These are phyloP conservation scores for Plasmodium yoelii DNA, from an alignment of 169 alveolate genomes.

Conservation along the genomic window DNA sequence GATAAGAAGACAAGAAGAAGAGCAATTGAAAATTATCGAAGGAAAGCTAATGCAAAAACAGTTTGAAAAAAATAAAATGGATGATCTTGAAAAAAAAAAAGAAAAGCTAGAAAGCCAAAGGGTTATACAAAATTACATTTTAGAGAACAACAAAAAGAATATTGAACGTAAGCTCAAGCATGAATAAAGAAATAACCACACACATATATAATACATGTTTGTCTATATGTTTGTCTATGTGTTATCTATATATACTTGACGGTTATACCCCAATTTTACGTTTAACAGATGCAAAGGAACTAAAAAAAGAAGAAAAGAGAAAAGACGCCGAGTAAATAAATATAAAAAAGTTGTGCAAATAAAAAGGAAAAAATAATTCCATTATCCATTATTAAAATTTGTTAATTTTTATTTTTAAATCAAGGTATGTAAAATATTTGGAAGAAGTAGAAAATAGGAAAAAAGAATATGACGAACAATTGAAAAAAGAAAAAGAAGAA, in stretches of 20 bases:
- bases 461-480: slow-evolving; percentile 68
- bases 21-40: slow-evolving; percentile 51
- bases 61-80: slow-evolving; percentile 67
- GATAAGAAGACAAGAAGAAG: slow-evolving; percentile 70
- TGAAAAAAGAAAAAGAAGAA: slow-evolving; percentile 56
- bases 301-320: slow-evolving; percentile 38
- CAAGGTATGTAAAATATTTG: slow-evolving; percentile 41
- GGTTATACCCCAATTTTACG: neutral
- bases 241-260: neutral
- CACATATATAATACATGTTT: neutral
- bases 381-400: neutral
- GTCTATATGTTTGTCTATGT: neutral
- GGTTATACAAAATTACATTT: slow-evolving; percentile 30
- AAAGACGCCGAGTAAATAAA: slow-evolving; percentile 50
- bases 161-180: slow-evolving; percentile 32
- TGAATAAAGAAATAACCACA: neutral
- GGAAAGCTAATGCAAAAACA: slow-evolving; percentile 68
- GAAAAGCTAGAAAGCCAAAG: slow-evolving; percentile 44
- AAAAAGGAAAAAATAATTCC: neutral
- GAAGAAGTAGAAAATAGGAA: slow-evolving; percentile 50
- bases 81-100: slow-evolving; percentile 60
- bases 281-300: slow-evolving; percentile 26
- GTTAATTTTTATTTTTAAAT: slow-evolving; percentile 7
- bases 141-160: slow-evolving; percentile 52
- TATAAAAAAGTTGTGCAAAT: neutral